A percentile compares a stretch with the other conserved stretches of the same genome.
Conservation (phyloP, 2,329 filamentous ascomycete genomes). For the Xylaria sp. region DNA sequence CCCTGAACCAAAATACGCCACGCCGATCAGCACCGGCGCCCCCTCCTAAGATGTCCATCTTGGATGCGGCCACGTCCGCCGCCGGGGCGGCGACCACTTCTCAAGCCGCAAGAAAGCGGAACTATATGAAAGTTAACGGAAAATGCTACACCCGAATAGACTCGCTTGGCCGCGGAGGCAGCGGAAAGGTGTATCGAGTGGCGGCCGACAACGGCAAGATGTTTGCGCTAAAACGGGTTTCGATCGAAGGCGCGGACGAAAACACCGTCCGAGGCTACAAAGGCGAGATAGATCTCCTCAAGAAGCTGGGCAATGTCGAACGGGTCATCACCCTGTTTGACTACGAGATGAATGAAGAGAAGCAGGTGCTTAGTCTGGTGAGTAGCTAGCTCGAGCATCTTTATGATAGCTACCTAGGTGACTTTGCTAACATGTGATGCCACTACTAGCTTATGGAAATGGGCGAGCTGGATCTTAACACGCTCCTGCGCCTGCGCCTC, state of each 20-base stretch:
- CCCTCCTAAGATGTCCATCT: conserved; percentile 92
- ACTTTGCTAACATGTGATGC: conserved; percentile 20
- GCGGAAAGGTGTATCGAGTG: conserved; percentile 91
- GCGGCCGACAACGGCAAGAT: conserved; percentile 97
- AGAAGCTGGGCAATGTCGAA: conserved; percentile 80
- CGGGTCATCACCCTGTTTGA: conserved; percentile 89
- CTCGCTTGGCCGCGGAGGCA: conserved; percentile 88
- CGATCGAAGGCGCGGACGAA: conserved; percentile 87
- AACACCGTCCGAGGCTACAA: conserved; percentile 83
- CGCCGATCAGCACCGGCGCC: conserved; percentile 77
- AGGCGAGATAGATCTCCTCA: conserved; percentile 90
- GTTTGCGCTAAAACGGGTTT: conserved; percentile 91
- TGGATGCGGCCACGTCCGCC: conserved; percentile 86
- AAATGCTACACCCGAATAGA: conserved; percentile 89
- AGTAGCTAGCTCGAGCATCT: conserved; percentile 41
- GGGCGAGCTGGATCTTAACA: conserved; percentile 90
- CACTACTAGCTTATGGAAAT: conserved; percentile 83
- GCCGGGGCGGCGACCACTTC: conserved; percentile 78
- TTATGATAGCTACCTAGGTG: not conserved
- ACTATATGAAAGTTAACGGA: conserved; percentile 85
- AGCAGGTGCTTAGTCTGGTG: conserved; percentile 83
- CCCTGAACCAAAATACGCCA: conserved; percentile 69
- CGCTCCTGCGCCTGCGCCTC: conserved; percentile 74
- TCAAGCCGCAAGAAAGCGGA: conserved; percentile 74
- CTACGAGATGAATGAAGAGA: conserved; percentile 91